phyloP scores from a whole-genome alignment of 2,329 filamentous ascomycete species.

The Ilyonectria destructans region DNA sequence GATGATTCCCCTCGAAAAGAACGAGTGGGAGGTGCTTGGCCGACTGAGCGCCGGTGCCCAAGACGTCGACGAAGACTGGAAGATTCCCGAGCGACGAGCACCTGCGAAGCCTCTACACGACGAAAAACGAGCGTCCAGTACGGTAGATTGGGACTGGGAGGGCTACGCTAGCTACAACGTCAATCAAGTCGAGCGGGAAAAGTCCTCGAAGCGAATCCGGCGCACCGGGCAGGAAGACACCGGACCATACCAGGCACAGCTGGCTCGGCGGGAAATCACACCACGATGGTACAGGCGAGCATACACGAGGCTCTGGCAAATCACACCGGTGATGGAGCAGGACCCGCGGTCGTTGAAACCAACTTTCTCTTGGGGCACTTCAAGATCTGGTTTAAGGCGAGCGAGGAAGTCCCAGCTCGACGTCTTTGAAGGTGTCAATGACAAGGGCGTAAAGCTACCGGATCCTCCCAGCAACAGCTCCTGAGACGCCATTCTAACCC shows the following conservation, averaged over 20 bases:
- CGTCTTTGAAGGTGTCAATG: constrained; percentile 66
- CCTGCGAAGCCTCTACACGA: constrained; percentile 33
- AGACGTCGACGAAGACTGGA: constrained; percentile 53
- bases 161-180: constrained; percentile 59
- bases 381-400: constrained; percentile 46
- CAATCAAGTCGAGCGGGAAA: constrained; percentile 57
- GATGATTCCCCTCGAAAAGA: constrained; percentile 68
- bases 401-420: constrained; percentile 55
- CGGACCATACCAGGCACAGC: constrained; percentile 57
- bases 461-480: constrained; percentile 6
- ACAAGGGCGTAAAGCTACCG: constrained; percentile 43
- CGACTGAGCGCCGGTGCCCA: constrained; percentile 62
- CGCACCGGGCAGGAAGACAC: constrained; percentile 57
- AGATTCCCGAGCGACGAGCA: constrained; percentile 54
- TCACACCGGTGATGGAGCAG: constrained; percentile 61
- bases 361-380: constrained; percentile 65
- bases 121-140: neutral
- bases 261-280: constrained; percentile 53
- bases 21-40: constrained; percentile 72
- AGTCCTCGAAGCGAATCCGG: constrained; percentile 51
- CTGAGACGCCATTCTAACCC: neutral
- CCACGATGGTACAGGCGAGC: constrained; percentile 64
- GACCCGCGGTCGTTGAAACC: constrained; percentile 51
- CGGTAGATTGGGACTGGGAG: constrained; percentile 60
- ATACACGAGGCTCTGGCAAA: constrained; percentile 63